These are phyloP conservation scores for Entophlyctis luteolus DNA, from an alignment of 192 early-diverging fungal genomes.

Conservation along the genomic window DNA sequence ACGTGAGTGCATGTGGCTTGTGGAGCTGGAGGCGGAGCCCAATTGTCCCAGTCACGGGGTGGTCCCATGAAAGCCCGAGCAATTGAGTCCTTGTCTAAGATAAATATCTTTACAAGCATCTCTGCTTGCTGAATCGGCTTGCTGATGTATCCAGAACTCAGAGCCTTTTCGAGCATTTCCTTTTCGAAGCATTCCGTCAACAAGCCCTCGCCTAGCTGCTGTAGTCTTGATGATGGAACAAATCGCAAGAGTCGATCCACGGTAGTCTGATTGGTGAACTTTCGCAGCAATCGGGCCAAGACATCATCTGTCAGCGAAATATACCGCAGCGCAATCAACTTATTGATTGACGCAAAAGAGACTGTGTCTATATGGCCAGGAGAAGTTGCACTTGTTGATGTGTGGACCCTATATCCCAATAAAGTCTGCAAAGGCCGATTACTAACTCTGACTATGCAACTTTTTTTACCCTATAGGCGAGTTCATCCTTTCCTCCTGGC, in stretches of 20 bases:
- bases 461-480: conserved; percentile 17
- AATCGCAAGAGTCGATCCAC: conserved; percentile 17
- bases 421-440: conserved; percentile 3
- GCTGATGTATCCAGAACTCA: conserved; percentile 6
- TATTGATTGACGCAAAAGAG: conserved; percentile 10
- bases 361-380: neutral
- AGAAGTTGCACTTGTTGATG: neutral
- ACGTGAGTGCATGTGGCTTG: conserved; percentile 10
- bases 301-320: conserved; percentile 19
- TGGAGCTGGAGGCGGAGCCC: neutral
- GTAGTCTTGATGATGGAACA: neutral
- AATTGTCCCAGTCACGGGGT: conserved; percentile 14
- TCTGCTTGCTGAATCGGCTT: conserved; percentile 19
- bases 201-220: neutral
- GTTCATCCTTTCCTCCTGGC: conserved; percentile 1
- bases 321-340: conserved; percentile 6
- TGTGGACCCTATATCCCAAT: conserved; percentile 21
- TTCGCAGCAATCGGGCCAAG: neutral
- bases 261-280: conserved; percentile 6
- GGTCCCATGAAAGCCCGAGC: conserved; percentile 17
- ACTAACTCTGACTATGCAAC: neutral
- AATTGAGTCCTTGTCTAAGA: conserved; percentile 7
- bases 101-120: conserved; percentile 8
- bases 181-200: conserved; percentile 25
- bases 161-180: neutral